Base-by-base conservation (phyloP, 257 asterid genomes). In the Eucommia ulmoides region DNA sequence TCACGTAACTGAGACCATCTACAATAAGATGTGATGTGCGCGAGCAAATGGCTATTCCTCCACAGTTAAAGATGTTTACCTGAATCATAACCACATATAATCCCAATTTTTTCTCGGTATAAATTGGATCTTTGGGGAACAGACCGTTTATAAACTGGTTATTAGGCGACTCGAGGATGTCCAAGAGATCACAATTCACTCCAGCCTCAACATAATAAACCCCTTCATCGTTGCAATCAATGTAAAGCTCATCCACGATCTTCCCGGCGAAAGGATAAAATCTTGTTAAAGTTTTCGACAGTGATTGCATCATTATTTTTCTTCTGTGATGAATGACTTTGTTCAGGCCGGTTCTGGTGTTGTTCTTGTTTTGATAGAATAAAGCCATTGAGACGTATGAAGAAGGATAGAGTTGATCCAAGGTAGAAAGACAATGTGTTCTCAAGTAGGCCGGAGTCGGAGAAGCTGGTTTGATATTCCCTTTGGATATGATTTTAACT, bases 191-290 rank as follows among this genome's bases (percentile, higher is more conserved):
- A 14, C 59, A 46, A 11, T 56, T 58, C 2, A 65, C 80, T 48
- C 57, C 72, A 6, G 86, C 51, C 0, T 76, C 74, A 2, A 59
- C 75, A 22, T 63, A 83, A 50, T 62, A 55, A 49, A 82, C 93
- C 1, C 94, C 96, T 8, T 56, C 60, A 46, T 82, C 96, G 23
- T 78, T 76, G 45, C 93, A 86, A 9, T 71, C 76, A 20, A 86
- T 64, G 1, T 76, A 67, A 1, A 86, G 46, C 23, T 78, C 82
- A 48, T 77, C 88, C 20, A 20, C 61, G 71, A 80, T 60, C 17
- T 59, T 58, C 9, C 96, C 94, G 1, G 96, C 88, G 3, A 86
- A 83, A 0, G 88, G 93, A 65, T 67, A 78, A 45, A 77, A 86
- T 7, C 38, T 46, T 0, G 84, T 53, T 21, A 82, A 33, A 10